Evolutionary conservation across 2,329 filamentous ascomycete genomes (phyloP).

Genomic region (Sarocladiaceae sp.): DNA sequence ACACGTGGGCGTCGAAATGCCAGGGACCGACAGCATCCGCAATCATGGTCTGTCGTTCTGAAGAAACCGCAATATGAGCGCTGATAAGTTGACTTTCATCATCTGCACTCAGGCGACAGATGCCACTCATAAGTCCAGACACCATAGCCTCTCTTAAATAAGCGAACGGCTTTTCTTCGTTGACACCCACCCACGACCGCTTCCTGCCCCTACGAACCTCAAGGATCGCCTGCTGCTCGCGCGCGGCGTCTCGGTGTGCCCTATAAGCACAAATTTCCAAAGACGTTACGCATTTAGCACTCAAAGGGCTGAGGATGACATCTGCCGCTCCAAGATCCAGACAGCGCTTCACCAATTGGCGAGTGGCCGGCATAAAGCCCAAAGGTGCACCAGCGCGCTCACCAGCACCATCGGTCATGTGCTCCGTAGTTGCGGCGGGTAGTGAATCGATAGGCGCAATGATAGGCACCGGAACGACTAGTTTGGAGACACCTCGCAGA

Average conservation of each 20-base stretch:
- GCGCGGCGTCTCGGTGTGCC: slow-evolving; percentile 69
- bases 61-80: slow-evolving; percentile 64
- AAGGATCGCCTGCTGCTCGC: slow-evolving; percentile 67
- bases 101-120: slow-evolving; percentile 67
- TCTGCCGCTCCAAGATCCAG: slow-evolving; percentile 84
- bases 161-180: slow-evolving; percentile 80
- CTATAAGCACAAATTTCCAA: slow-evolving; percentile 82
- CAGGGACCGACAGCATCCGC: slow-evolving; percentile 70
- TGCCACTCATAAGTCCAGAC: slow-evolving; percentile 81
- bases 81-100: slow-evolving; percentile 55
- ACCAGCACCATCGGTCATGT: slow-evolving; percentile 32
- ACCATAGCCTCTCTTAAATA: slow-evolving; percentile 94
- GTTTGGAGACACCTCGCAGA: slow-evolving; percentile 49
- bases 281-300: slow-evolving; percentile 67
- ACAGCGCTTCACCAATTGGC: slow-evolving; percentile 60
- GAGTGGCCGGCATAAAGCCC: slow-evolving; percentile 25
- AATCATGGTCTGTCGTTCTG: slow-evolving; percentile 62
- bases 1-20: slow-evolving; percentile 87
- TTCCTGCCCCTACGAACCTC: slow-evolving; percentile 73
- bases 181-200: slow-evolving; percentile 85
- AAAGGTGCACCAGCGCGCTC: slow-evolving; percentile 27
- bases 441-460: slow-evolving; percentile 32
- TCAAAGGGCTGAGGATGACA: slow-evolving; percentile 76
- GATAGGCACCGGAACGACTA: slow-evolving; percentile 53
- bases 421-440: slow-evolving; percentile 21